These are phyloP conservation scores for Scytalidium sp. DNA, from an alignment of 2,329 filamentous ascomycete species.

Conservation along the genomic window DNA sequence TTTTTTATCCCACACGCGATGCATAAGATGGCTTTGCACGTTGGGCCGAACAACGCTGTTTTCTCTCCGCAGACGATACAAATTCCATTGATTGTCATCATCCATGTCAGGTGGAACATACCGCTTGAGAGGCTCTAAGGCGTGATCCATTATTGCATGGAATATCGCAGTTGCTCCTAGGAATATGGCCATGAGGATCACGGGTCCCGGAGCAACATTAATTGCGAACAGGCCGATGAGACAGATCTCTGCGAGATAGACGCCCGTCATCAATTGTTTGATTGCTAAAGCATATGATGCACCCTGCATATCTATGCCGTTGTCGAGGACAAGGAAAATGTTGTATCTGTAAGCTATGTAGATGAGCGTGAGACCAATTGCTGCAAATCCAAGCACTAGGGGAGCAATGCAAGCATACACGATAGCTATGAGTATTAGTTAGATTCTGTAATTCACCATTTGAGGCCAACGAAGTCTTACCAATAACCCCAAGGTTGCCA, in stretches of 20 bases:
- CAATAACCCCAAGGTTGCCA: conserved; percentile 75
- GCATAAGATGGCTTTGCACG: conserved; percentile 17
- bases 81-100: conserved; percentile 43
- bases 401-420: conserved; percentile 85
- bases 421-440: conserved; percentile 53
- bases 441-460: background rate
- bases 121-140: conserved; percentile 69
- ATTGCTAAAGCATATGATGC: conserved; percentile 81
- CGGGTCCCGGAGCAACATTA: conserved; percentile 61
- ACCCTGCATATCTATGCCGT: conserved; percentile 80
- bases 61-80: conserved; percentile 15
- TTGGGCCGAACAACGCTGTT: conserved; percentile 22
- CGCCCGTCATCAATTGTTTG: conserved; percentile 77
- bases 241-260: conserved; percentile 80
- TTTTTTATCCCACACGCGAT: conserved; percentile 37
- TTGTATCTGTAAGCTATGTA: conserved; percentile 90
- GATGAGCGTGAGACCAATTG: conserved; percentile 72
- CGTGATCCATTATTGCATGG: conserved; percentile 68
- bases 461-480: conserved; percentile 40
- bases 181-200: conserved; percentile 74
- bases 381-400: conserved; percentile 77
- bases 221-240: conserved; percentile 82
- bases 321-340: conserved; percentile 79
- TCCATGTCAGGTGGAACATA: conserved; percentile 71
- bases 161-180: conserved; percentile 72